Evolutionary conservation across 257 asterid species (phyloP), one percentile per base, ranked within the genome.

Genomic region (Nicotiana benthamiana): DNA sequence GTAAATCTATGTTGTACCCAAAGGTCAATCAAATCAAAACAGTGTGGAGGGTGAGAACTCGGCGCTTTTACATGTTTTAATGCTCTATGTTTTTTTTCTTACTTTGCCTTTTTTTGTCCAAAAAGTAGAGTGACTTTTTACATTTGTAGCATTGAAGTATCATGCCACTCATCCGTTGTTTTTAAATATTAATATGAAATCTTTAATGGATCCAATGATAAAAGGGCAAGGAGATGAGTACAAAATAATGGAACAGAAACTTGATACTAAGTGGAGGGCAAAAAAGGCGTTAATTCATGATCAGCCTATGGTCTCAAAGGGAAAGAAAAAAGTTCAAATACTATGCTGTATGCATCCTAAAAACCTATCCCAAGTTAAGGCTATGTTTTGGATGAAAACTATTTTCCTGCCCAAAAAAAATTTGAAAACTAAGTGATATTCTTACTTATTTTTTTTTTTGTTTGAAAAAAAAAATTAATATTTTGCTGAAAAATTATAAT

Each of bases 141-240:
- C 82, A 80, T 83, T 86, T 74, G 84, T 79, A 64, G 75, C 24
- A 77, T 77, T 59, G 72, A 77, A 62, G 68, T 59, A 85, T 11
- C 32, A 67, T 84, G 84, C 84, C 84, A 90, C 91, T 89, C 91
- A 83, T 89, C 84, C 81, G 34, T 72, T 0, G 12, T 13, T 30
- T 32, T 57, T 9, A 32, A 28, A 32, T 30, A 11, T 57, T 77
- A 77, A 51, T 20, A 28, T 40, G 32, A n/a, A 57, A 77, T 77
- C 70, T 59, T 91, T 90, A 81, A 77, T 90, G 89, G 90, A 87
- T 90, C 88, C 92, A 80, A 86, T 85, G 91, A 82, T 83, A 83
- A 85, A 82, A 84, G 79, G 79, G 68, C 57, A 66, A 57, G 53
- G 75, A 81, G 79, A 82, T 83, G 85, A 68, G 81, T 86, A 86